A percentile compares a stretch with the other conserved stretches of the same genome.
phyloP scores from a whole-genome alignment of 352 stramenopile species.

The Aphanomyces stellatus region DNA sequence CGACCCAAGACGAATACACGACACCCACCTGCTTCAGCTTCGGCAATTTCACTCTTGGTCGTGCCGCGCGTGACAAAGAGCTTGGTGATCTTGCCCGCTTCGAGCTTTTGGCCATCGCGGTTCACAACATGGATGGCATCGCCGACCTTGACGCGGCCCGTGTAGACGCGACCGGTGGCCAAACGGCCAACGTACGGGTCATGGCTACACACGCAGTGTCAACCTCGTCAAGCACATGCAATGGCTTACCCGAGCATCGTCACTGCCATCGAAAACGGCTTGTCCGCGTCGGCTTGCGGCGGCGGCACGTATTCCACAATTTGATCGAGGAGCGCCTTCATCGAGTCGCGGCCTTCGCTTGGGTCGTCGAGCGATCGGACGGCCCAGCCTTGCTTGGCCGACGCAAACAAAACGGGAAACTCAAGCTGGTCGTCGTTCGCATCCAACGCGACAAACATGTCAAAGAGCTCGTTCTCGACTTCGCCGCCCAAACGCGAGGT shows the following conservation, averaged over 20 bases:
- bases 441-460: conserved; percentile 94
- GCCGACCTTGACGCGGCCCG: conserved; percentile 83
- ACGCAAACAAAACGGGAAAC: conserved; percentile 95
- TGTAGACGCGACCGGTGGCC: conserved; percentile 93
- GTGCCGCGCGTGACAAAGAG: conserved; percentile 80
- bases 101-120: conserved; percentile 70
- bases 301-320: conserved; percentile 91
- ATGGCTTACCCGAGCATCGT: conserved; percentile 85
- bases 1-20: too few species aligned
- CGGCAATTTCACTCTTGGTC: conserved; percentile 75
- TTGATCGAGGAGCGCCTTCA: conserved; percentile 95
- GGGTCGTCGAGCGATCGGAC: conserved; percentile 80
- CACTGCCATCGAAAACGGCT: conserved; percentile 93
- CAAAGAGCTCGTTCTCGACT: conserved; percentile 96
- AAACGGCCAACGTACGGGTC: conserved; percentile 97
- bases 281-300: conserved; percentile 65
- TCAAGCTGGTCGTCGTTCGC: conserved; percentile 94
- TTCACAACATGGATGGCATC: conserved; percentile 89
- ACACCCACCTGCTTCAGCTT: conserved; percentile 67
- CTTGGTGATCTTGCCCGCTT: conserved; percentile 77
- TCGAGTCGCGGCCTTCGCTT: conserved; percentile 60
- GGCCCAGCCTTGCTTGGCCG: conserved; percentile 94
- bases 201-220: conserved; percentile 57
- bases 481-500: conserved; percentile 87
- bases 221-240: background rate